Evolutionary conservation across 805 yeast species (phyloP).

Genomic region (Metahyphopichia silvanorum): DNA sequence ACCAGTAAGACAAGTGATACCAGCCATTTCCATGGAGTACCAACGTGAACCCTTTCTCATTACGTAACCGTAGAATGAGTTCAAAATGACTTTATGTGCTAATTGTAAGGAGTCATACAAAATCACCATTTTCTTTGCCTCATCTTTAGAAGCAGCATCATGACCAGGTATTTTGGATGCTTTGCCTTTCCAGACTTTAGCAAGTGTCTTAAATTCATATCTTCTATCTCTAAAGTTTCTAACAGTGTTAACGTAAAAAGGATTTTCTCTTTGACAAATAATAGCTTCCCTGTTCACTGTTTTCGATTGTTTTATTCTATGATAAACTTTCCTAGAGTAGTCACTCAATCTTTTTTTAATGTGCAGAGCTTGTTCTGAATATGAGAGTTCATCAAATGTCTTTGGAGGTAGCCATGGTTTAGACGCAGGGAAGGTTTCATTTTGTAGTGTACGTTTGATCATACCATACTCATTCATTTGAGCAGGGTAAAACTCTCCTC

Average conservation of each 20-base stretch:
- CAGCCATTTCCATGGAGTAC: conserved; percentile 99
- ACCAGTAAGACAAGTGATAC: conserved; percentile 96
- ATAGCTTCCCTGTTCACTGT: conserved; percentile 88
- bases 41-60: conserved; percentile 99
- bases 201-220: conserved; percentile 89
- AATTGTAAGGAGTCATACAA: conserved; percentile 92
- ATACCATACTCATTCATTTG: conserved; percentile 86
- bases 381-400: conserved; percentile 71
- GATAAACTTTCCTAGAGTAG: conserved; percentile 82
- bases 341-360: conserved; percentile 78
- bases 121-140: conserved; percentile 91
- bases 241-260: conserved; percentile 93
- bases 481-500: conserved; percentile 94
- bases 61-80: conserved; percentile 96
- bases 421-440: conserved; percentile 69
- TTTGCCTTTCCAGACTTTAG: conserved; percentile 92
- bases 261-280: conserved; percentile 95
- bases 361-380: conserved; percentile 70
- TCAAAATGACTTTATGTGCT: conserved; percentile 94
- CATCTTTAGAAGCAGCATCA: conserved; percentile 69
- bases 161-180: conserved; percentile 46
- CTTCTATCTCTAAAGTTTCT: conserved; percentile 93
- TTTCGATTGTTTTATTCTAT: conserved; percentile 74
- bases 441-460: conserved; percentile 79
- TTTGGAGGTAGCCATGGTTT: conserved; percentile 55